Evolutionary conservation across 305 asterid species (phyloP).

Genomic region (Stenogyne calaminthoides): DNA sequence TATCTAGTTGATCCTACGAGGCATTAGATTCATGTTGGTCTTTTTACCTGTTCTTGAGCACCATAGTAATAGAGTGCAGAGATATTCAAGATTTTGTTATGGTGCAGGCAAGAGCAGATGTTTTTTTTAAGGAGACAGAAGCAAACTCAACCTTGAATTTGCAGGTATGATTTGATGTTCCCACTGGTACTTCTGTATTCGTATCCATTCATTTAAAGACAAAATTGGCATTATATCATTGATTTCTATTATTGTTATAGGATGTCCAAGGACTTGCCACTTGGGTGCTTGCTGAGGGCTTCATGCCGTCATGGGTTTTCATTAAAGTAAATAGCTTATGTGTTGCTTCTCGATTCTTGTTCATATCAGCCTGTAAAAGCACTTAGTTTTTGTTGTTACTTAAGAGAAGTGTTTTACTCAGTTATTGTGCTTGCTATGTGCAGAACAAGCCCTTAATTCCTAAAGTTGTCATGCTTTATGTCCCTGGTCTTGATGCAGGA

Average conservation of each 20-base stretch:
- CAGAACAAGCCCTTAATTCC: slow-evolving; percentile 95
- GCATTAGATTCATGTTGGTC: slow-evolving; percentile 4
- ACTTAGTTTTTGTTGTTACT: background rate
- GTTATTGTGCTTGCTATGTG: slow-evolving; percentile 34
- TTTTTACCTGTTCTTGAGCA: slow-evolving; percentile 16
- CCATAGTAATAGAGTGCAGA: background rate
- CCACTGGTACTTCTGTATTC: background rate
- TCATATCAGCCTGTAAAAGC: background rate
- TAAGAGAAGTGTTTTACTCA: background rate
- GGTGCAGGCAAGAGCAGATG: slow-evolving; percentile 81
- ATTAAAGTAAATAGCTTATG: slow-evolving; percentile 59
- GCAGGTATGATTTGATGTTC: slow-evolving; percentile 46
- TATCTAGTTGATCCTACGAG: background rate
- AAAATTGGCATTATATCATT: background rate
- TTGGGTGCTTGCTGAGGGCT: slow-evolving; percentile 95
- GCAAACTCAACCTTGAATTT: slow-evolving; percentile 73
- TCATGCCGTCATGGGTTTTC: slow-evolving; percentile 96
- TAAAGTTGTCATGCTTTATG: slow-evolving; percentile 85
- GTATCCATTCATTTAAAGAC: background rate
- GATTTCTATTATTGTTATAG: slow-evolving; percentile 42
- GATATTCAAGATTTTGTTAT: slow-evolving; percentile 21
- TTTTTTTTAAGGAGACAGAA: slow-evolving; percentile 66
- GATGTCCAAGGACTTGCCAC: slow-evolving; percentile 93
- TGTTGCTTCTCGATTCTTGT: slow-evolving; percentile 12
- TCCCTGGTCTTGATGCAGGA: slow-evolving; percentile 96